These are phyloP conservation scores for Aspergillus fijiensis DNA, from an alignment of 2,329 filamentous ascomycete genomes.

Conservation along the genomic window DNA sequence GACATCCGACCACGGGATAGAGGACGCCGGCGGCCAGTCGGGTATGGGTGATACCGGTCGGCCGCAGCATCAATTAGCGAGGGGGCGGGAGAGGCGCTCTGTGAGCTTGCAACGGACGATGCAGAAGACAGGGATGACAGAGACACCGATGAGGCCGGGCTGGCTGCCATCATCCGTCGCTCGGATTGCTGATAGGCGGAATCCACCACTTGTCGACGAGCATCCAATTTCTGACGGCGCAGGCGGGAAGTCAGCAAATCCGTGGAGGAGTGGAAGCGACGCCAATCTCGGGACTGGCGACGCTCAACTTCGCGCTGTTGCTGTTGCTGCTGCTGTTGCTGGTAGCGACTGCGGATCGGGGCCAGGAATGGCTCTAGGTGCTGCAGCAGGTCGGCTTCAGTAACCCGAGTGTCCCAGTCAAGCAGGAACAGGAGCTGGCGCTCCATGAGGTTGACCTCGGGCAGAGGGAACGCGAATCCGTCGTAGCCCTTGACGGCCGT, in stretches of 20 bases:
- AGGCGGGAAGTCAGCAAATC: slow-evolving; percentile 38
- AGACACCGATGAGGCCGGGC: slow-evolving; percentile 27
- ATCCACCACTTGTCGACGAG: slow-evolving; percentile 23
- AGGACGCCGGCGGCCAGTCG: slow-evolving; percentile 23
- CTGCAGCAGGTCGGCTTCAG: slow-evolving; percentile 77
- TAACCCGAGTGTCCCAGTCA: slow-evolving; percentile 90
- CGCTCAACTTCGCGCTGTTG: slow-evolving; percentile 40
- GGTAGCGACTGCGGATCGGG: slow-evolving; percentile 67
- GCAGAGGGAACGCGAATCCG: slow-evolving; percentile 86
- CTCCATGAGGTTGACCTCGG: slow-evolving; percentile 99
- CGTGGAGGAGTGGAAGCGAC: slow-evolving; percentile 36
- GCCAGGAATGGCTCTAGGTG: slow-evolving; percentile 86
- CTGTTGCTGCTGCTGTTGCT: slow-evolving; percentile 54
- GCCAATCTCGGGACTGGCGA: slow-evolving; percentile 38
- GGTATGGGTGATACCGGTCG: slow-evolving; percentile 40
- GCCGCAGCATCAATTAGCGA: slow-evolving; percentile 29
- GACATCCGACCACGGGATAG: slow-evolving; percentile 39
- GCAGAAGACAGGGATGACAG: slow-evolving; percentile 21
- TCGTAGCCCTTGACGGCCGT: slow-evolving; percentile 71
- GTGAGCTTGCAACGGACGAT: slow-evolving; percentile 7
- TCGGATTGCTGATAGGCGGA: not conserved
- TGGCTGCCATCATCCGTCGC: slow-evolving; percentile 29
- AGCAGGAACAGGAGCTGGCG: slow-evolving; percentile 94
- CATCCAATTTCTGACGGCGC: slow-evolving; percentile 38
- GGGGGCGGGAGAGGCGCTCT: slow-evolving; percentile 20